Percentiles rank a stretch among this genome's conserved stretches.
phyloP scores from a whole-genome alignment of 2,329 filamentous ascomycete genomes.

The Rhynchosporium graminicola region DNA sequence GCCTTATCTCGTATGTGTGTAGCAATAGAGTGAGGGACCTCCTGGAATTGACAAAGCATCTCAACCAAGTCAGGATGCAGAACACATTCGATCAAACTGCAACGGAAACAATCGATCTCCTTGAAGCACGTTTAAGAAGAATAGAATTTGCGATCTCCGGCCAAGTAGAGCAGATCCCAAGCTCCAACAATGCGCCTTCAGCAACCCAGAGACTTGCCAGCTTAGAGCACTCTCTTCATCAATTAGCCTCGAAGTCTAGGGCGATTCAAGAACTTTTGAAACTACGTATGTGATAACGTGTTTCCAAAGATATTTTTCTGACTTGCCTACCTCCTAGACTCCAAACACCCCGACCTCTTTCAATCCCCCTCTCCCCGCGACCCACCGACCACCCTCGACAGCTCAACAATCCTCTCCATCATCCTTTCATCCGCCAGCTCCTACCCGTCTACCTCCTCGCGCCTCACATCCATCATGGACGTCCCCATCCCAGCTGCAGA shows the following conservation, averaged over 20 bases:
- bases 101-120: slow-evolving; percentile 38
- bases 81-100: slow-evolving; percentile 39
- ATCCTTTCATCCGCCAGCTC: slow-evolving; percentile 40
- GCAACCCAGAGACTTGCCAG: slow-evolving; percentile 25
- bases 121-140: slow-evolving; percentile 36
- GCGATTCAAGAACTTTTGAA: slow-evolving; percentile 39
- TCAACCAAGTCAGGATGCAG: slow-evolving; percentile 29
- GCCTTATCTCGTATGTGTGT: neutral
- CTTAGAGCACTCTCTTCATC: slow-evolving; percentile 33
- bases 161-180: slow-evolving; percentile 2
- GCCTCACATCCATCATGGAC: slow-evolving; percentile 40
- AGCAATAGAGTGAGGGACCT: too few species aligned
- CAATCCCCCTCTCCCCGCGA: slow-evolving; percentile 34
- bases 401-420: slow-evolving; percentile 34
- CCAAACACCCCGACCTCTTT: slow-evolving; percentile 40
- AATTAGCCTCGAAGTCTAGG: slow-evolving; percentile 37
- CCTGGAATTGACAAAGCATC: too few species aligned
- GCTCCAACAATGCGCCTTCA: slow-evolving; percentile 14
- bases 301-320: slow-evolving; percentile 5
- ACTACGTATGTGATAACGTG: slow-evolving; percentile 33
- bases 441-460: slow-evolving; percentile 40
- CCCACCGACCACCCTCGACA: slow-evolving; percentile 37
- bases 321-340: slow-evolving; percentile 31
- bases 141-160: slow-evolving; percentile 39
- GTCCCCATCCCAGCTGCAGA: slow-evolving; percentile 38